Evolutionary conservation across 2,329 filamentous ascomycete genomes (phyloP).

Genomic region (Penicillium sp.): DNA sequence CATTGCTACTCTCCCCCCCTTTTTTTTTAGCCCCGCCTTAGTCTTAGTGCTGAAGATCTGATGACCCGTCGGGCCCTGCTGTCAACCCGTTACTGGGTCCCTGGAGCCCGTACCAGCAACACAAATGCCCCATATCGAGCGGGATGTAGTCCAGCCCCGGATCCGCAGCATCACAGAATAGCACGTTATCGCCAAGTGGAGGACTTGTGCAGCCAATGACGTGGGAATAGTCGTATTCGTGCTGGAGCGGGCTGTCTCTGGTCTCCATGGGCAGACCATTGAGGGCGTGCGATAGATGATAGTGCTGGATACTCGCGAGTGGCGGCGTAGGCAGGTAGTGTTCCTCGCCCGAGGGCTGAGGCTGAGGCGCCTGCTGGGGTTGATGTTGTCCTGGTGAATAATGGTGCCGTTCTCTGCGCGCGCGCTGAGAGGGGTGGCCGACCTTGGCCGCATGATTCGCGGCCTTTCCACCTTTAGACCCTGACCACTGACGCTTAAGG

Average conservation of each 20-base stretch:
- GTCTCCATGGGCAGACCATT: neutral
- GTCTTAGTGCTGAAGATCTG: constrained; percentile 17
- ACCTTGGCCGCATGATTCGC: constrained; percentile 34
- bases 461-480: constrained; percentile 40
- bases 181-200: constrained; percentile 18
- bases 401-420: constrained; percentile 20
- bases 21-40: constrained; percentile 3
- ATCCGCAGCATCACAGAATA: constrained; percentile 29
- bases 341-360: neutral
- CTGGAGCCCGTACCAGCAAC: constrained; percentile 15
- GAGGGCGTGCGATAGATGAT: neutral
- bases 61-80: constrained; percentile 14
- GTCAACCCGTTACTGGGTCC: constrained; percentile 16
- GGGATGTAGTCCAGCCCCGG: constrained; percentile 12
- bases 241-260: neutral
- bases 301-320: neutral
- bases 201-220: constrained; percentile 29
- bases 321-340: neutral
- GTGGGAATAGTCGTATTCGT: constrained; percentile 11
- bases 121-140: constrained; percentile 18
- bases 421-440: constrained; percentile 26
- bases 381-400: constrained; percentile 8
- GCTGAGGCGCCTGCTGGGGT: neutral
- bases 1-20: constrained; percentile 1
- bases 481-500: constrained; percentile 40